Evolutionary conservation across 345 rosid genomes (phyloP).

Genomic region (Gossypium herbaceum): DNA sequence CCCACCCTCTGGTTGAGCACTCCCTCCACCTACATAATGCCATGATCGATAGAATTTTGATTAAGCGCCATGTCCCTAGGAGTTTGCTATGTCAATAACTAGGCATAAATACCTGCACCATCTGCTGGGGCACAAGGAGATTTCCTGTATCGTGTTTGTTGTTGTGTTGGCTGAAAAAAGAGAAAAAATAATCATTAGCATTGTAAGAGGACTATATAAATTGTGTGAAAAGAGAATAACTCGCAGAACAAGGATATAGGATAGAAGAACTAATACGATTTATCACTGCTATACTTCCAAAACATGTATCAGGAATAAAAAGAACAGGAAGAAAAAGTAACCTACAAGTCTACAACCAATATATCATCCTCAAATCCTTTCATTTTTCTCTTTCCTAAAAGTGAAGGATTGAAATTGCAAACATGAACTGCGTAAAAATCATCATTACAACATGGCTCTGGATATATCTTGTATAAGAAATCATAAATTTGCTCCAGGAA

Average conservation of each 20-base stretch:
- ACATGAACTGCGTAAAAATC: not conserved
- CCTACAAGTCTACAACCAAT: not conserved
- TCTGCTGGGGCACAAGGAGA: slow-evolving; percentile 86
- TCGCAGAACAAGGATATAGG: not conserved
- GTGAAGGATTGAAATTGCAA: not conserved
- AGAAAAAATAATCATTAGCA: slow-evolving; percentile 2
- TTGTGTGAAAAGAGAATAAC: not conserved
- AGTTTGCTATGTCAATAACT: not conserved
- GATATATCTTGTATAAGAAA: not conserved
- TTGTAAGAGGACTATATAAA: not conserved
- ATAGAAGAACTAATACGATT: not conserved
- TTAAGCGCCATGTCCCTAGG: not conserved
- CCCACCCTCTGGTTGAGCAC: slow-evolving; percentile 54
- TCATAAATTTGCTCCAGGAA: not conserved
- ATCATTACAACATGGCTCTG: not conserved
- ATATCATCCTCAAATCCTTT: not conserved
- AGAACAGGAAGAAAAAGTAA: not conserved
- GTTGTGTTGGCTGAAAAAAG: slow-evolving; percentile 80
- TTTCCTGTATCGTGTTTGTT: slow-evolving; percentile 92
- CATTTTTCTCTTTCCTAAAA: not conserved
- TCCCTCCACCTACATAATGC: slow-evolving; percentile 49
- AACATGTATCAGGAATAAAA: not conserved
- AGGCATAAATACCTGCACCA: slow-evolving; percentile 64
- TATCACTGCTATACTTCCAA: not conserved
- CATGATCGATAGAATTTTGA: not conserved